Base-by-base conservation (phyloP, 1,284 basidiomycete species). In the Ceratobasidium sp. region DNA sequence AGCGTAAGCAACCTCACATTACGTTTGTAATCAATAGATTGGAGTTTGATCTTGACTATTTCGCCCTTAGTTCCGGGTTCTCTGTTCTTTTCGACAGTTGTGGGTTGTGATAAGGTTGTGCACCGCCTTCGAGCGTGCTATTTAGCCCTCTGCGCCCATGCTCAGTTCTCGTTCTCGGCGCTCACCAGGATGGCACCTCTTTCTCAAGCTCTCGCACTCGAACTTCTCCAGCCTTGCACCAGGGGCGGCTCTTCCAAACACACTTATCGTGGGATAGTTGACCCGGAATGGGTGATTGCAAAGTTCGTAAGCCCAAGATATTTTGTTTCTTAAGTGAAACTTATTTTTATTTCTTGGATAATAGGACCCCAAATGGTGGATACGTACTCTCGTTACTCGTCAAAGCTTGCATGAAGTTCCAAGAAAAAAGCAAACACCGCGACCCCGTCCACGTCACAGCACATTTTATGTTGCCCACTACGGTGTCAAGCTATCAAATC, bases 401-500 rank as follows among this genome's bases (percentile, higher is more conserved):
- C 0, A 83, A 89, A 43, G 85, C 89, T 14, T 86, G 85, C 71
- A 83, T 87, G 8, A 81, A 84, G 74, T 80, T 85, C 66, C 89
- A 90, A 79, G 79, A 83, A 1, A 68, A 74, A 5, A 84, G 86
- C 1, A 37, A 77, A 14, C 88, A 89, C 77, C 81, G 79, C 19
- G 89, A 90, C 76, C 86, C 87, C 5, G 81, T 90, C 39, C 86
- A 90, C 78, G 80, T 88, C 64, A 88, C 86, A 2, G 87, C 87
- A 0, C 87, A 90, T 77, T 91, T 84, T 77, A 81, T 89, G 41
- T 82, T 83, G 41, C 81, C 86, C 0, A 84, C 86, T 1, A 78
- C 80, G 0, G 43, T 69, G 29, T 74, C 81, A 1, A 81, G 79
- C 2, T 87, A 86, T 75, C 83, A 85, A 71, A 83, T 90, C n/a